A percentile compares a stretch with the other conserved stretches of the same genome.
phyloP scores from a whole-genome alignment of 208 protist genomes.

The Leishmania aethiopica region DNA sequence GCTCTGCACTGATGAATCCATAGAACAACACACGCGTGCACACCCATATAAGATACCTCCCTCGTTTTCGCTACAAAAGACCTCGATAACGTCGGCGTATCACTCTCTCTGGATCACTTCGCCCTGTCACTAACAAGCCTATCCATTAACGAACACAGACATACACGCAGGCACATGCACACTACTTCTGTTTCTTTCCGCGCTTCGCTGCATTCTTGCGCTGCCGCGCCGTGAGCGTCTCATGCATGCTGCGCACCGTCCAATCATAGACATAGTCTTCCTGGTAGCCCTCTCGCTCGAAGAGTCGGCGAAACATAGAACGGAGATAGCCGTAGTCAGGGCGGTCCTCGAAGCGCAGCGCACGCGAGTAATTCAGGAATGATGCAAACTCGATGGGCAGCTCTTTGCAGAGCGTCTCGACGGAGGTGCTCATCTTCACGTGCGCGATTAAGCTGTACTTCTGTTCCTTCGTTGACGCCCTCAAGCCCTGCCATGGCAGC shows the following conservation, averaged over 20 bases:
- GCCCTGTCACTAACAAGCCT: neutral
- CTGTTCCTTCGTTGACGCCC: conserved; percentile 96
- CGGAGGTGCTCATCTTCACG: conserved; percentile 95
- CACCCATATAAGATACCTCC: neutral
- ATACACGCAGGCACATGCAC: neutral
- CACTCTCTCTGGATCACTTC: neutral
- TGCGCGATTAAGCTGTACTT: conserved; percentile 99
- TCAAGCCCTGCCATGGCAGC: conserved; percentile 98
- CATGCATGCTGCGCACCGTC: conserved; percentile 28
- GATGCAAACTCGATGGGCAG: conserved; percentile 95
- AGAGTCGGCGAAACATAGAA: conserved; percentile 98
- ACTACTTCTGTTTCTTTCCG: conserved; percentile 11
- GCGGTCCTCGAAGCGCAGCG: conserved; percentile 98
- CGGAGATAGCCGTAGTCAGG: conserved; percentile 99
- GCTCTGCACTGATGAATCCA: neutral
- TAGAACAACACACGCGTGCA: neutral
- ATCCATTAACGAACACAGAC: neutral
- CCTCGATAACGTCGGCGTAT: neutral
- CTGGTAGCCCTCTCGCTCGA: conserved; percentile 96
- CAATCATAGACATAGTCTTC: conserved; percentile 99
- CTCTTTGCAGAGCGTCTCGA: conserved; percentile 96
- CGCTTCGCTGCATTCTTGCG: conserved; percentile 11
- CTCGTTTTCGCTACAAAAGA: neutral
- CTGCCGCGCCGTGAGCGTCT: conserved; percentile 6
- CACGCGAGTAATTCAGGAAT: conserved; percentile 97